phyloP scores from a whole-genome alignment of 306 rosid genomes.

The Cucurbita moschata region DNA sequence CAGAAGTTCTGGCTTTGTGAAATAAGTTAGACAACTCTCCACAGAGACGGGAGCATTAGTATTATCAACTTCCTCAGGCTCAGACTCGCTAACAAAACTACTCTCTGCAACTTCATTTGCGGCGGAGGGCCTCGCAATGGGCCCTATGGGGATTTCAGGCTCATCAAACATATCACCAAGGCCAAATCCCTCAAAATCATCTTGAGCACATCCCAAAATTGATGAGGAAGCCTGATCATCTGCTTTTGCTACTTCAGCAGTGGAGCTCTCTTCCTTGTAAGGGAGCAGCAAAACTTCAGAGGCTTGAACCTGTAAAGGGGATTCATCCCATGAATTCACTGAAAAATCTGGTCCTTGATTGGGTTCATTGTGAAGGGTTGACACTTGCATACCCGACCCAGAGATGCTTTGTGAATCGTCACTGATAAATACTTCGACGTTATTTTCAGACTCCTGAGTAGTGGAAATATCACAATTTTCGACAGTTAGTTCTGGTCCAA shows the following conservation, averaged over 20 bases:
- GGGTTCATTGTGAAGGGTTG: conserved; percentile 13
- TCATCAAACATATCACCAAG: conserved; percentile 74
- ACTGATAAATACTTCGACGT: conserved; percentile 12
- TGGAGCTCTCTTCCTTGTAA: conserved; percentile 46
- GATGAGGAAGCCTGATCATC: conserved; percentile 52
- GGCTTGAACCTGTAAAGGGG: conserved; percentile 55
- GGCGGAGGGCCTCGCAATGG: conserved; percentile 47
- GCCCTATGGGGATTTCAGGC: conserved; percentile 63
- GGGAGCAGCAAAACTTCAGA: conserved; percentile 69
- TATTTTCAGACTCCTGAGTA: conserved; percentile 27
- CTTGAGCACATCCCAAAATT: conserved; percentile 37
- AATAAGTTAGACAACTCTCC: conserved; percentile 79
- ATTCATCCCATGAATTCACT: conserved; percentile 44
- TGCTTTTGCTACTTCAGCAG: conserved; percentile 23
- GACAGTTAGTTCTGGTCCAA: conserved; percentile 33
- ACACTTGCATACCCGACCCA: conserved; percentile 28
- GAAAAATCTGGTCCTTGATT: conserved; percentile 23
- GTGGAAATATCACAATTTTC: conserved; percentile 19
- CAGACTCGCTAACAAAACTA: conserved; percentile 62
- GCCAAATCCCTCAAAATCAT: conserved; percentile 69
- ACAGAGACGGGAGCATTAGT: conserved; percentile 75
- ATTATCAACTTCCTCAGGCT: conserved; percentile 93
- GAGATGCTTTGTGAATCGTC: conserved; percentile 20
- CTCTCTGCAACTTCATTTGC: conserved; percentile 30
- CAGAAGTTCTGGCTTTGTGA: conserved; percentile 85